Evolutionary conservation across 805 yeast species (phyloP).

Genomic region (Lachancea sp.): DNA sequence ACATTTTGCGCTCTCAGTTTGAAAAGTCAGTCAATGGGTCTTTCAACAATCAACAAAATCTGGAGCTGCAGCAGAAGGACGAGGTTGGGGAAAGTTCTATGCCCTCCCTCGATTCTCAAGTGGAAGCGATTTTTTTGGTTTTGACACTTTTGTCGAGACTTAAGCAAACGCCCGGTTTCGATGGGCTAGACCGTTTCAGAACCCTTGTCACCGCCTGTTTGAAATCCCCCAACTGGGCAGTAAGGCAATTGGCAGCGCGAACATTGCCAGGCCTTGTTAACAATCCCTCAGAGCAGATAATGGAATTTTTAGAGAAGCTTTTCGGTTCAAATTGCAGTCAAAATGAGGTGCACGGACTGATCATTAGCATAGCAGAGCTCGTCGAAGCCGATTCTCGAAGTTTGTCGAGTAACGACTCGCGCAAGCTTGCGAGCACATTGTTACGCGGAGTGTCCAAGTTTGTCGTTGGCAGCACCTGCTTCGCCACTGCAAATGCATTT

Average conservation of each 20-base stretch:
- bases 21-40: not conserved
- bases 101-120: constrained; percentile 24
- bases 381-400: not conserved
- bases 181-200: constrained; percentile 47
- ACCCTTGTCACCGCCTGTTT: constrained; percentile 44
- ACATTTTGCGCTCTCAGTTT: constrained; percentile 38
- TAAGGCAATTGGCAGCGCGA: constrained; percentile 81
- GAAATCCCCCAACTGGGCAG: constrained; percentile 61
- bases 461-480: constrained; percentile 26
- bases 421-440: constrained; percentile 6
- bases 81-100: not conserved
- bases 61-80: not conserved
- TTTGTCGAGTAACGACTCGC: not conserved
- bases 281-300: constrained; percentile 28
- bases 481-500: constrained; percentile 32
- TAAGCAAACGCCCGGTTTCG: constrained; percentile 51
- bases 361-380: constrained; percentile 40
- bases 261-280: constrained; percentile 50
- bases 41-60: not conserved
- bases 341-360: constrained; percentile 54
- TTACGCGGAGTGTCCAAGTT: constrained; percentile 7
- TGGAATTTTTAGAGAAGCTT: constrained; percentile 21
- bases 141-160: constrained; percentile 65
- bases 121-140: constrained; percentile 69
- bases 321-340: constrained; percentile 22